A percentile compares a stretch with the other conserved stretches of the same genome.
phyloP scores from a whole-genome alignment of 352 stramenopile species.

The Phytophthora kernoviae region DNA sequence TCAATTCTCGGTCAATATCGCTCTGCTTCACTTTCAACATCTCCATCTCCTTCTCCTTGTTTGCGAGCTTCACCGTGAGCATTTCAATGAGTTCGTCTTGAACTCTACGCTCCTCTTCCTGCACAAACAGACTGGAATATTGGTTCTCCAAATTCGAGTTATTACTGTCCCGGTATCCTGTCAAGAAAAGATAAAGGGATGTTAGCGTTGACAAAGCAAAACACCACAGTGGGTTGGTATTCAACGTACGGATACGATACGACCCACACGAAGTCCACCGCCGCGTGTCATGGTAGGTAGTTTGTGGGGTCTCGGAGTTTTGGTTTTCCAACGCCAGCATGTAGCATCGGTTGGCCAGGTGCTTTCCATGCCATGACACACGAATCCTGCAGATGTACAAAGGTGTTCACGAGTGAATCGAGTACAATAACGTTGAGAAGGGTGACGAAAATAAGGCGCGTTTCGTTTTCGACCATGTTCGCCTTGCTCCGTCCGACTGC shows the following conservation, averaged over 20 bases:
- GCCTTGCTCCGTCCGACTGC: not conserved
- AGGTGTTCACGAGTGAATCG: not conserved
- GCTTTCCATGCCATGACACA: conserved; percentile 24
- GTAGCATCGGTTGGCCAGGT: conserved; percentile 12
- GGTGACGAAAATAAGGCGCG: conserved; percentile 26
- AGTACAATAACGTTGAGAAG: not conserved
- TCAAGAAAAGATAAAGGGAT: not conserved
- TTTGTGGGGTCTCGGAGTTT: conserved; percentile 22
- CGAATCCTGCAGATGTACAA: not conserved
- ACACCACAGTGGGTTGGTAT: not conserved
- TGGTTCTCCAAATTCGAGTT: conserved; percentile 15
- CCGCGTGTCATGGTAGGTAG: conserved; percentile 33
- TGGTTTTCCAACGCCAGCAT: conserved; percentile 6
- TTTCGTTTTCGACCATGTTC: conserved; percentile 17
- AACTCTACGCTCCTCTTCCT: conserved; percentile 57
- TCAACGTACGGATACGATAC: conserved; percentile 52
- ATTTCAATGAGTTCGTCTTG: conserved; percentile 71
- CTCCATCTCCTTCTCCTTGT: conserved; percentile 70
- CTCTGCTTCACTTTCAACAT: conserved; percentile 44
- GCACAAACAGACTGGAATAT: conserved; percentile 27
- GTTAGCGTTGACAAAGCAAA: not conserved
- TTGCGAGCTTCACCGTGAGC: conserved; percentile 60
- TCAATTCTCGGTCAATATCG: conserved; percentile 19
- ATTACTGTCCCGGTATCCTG: conserved; percentile 41
- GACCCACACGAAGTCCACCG: conserved; percentile 52